phyloP scores from a whole-genome alignment of 2,329 filamentous ascomycete genomes.

The Hymenoscyphus scutula region DNA sequence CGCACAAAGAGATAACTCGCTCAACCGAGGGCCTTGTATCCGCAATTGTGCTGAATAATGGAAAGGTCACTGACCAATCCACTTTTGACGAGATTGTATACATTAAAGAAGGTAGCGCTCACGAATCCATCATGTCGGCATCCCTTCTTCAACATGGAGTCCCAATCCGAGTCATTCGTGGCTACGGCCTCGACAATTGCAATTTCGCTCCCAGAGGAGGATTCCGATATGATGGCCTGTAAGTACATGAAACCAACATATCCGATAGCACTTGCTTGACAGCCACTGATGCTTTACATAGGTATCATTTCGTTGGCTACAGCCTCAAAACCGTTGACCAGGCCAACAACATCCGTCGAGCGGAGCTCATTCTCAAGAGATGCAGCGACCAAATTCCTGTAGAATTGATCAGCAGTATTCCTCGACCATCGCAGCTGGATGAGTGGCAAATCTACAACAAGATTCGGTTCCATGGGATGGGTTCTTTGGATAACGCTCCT shows the following conservation, averaged over 20 bases:
- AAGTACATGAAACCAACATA: slow-evolving; percentile 32
- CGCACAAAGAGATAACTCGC: slow-evolving; percentile 45
- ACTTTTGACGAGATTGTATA: slow-evolving; percentile 42
- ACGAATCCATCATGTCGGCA: slow-evolving; percentile 49
- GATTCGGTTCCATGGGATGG: slow-evolving; percentile 40
- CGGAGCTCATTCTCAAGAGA: slow-evolving; percentile 48
- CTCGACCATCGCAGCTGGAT: slow-evolving; percentile 54
- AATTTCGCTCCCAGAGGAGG: slow-evolving; percentile 51
- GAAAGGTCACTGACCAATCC: slow-evolving; percentile 39
- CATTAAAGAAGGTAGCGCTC: slow-evolving; percentile 42
- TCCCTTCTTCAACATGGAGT: slow-evolving; percentile 48
- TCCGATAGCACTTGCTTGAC: background rate
- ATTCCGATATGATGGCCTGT: slow-evolving; percentile 58
- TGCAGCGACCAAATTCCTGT: slow-evolving; percentile 43
- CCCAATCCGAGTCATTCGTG: slow-evolving; percentile 52
- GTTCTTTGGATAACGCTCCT: slow-evolving; percentile 21
- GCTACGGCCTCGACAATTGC: slow-evolving; percentile 49
- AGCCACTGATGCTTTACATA: slow-evolving; percentile 31
- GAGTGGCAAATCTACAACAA: slow-evolving; percentile 54
- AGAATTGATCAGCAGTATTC: slow-evolving; percentile 44
- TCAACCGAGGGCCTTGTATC: slow-evolving; percentile 41
- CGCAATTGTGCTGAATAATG: background rate
- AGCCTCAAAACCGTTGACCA: slow-evolving; percentile 42
- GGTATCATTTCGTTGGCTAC: slow-evolving; percentile 50
- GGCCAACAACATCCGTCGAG: slow-evolving; percentile 42